Evolutionary conservation across 495 filamentous ascomycete genomes (phyloP).

Genomic region (Pyrenopolyporus hunteri): DNA sequence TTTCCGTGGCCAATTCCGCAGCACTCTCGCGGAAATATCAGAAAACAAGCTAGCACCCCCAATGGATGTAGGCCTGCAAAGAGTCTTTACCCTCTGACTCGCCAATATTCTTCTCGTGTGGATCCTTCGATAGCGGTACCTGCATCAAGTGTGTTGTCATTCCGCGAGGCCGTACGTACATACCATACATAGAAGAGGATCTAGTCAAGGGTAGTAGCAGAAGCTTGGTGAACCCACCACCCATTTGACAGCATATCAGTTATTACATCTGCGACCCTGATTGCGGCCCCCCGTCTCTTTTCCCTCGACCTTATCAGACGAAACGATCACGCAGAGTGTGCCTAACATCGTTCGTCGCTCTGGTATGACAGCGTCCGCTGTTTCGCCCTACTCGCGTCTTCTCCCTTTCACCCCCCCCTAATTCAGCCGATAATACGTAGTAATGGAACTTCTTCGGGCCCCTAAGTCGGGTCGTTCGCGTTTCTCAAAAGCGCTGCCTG

Average conservation of each 20-base stretch:
- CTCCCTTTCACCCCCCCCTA: constrained; percentile 24
- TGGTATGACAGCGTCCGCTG: constrained; percentile 35
- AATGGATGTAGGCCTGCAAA: constrained; percentile 1
- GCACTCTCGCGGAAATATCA: constrained; percentile 14
- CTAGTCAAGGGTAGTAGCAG: constrained; percentile 22
- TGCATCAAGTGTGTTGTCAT: constrained; percentile 36
- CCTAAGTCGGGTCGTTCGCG: constrained; percentile 42
- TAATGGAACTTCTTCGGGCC: constrained; percentile 37
- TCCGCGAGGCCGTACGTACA: constrained; percentile 28
- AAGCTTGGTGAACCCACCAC: constrained; percentile 30
- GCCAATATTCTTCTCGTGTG: constrained; percentile 26
- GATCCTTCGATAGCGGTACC: constrained; percentile 35
- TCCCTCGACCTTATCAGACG: constrained; percentile 36
- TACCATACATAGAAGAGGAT: constrained; percentile 34
- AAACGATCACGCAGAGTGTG: constrained; percentile 29
- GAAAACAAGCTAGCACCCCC: constrained; percentile 15
- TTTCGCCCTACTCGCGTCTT: constrained; percentile 20
- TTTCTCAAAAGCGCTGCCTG: constrained; percentile 47
- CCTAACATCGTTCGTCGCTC: constrained; percentile 14
- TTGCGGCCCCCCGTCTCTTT: constrained; percentile 33
- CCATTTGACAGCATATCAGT: constrained; percentile 31
- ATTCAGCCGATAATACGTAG: constrained; percentile 29
- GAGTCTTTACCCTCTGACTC: constrained; percentile 13
- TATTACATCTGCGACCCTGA: constrained; percentile 37
- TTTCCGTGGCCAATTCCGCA: constrained; percentile 8